Evolutionary conservation across 169 alveolate species (phyloP), one percentile per base, ranked within the genome.

Genomic region (Cyclospora cayetanensis): DNA sequence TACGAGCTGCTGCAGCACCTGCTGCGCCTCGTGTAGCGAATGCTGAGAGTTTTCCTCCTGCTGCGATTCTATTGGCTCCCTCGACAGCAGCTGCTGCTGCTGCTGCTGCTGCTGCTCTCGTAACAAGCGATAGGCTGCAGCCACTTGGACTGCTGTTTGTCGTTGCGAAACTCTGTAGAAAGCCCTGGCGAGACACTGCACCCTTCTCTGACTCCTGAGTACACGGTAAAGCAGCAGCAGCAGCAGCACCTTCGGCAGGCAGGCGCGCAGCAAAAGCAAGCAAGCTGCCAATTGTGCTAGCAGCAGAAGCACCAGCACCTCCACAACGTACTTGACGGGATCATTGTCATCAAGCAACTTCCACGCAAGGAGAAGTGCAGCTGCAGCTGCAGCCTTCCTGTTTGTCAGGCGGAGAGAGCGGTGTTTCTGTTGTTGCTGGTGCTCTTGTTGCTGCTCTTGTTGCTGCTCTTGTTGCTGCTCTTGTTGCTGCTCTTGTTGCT

Each of bases 401-500:
- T 15, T 65, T n/a, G 29, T 25, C 12, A 65, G 76, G 11, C 76
- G 37, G n/a, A n/a, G n/a, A n/a, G n/a, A n/a, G n/a, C n/a, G n/a
- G n/a, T n/a, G n/a, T n/a, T n/a, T n/a, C 76, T n/a, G 76, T 31
- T n/a, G 76, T 41, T 9, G 76, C 39, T 65, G 76, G 43, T 65
- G 37, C 76, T n/a, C n/a, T 41, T 65, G 76, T 41, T 65, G 37
- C 76, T 65, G 76, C 76, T 65, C 43, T 41, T 65, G 76, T 41
- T 65, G 76, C 76, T 65, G 76, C 76, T 65, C 41, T 41, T 65
- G 76, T 41, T 65, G 37, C 76, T 65, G 76, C 76, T 65, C 43
- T 41, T 65, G 76, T 41, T 65, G 76, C 76, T 65, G 76, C 76
- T 65, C 41, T 41, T 65, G 76, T 41, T 65, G 37, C 76, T 65